Evolutionary conservation across 2,329 filamentous ascomycete species (phyloP).

Genomic region (Stemphylium vesicarium): DNA sequence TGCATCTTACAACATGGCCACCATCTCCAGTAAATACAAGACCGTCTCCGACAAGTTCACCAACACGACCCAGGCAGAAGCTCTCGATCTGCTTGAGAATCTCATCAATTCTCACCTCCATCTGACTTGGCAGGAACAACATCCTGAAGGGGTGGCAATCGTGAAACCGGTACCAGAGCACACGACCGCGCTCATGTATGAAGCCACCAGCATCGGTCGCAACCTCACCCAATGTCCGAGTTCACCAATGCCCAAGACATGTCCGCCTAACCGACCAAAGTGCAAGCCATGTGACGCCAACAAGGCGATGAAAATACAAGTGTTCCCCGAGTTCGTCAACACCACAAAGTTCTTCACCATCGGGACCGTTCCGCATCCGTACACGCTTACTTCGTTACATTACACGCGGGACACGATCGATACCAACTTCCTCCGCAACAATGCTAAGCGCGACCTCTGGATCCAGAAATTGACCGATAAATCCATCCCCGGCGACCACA

Average conservation of each 20-base stretch:
- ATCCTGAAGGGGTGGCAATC: slow-evolving; percentile 77
- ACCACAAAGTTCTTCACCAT: slow-evolving; percentile 77
- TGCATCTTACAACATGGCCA: slow-evolving; percentile 75
- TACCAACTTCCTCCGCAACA: slow-evolving; percentile 56
- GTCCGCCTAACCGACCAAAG: slow-evolving; percentile 78
- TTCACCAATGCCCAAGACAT: slow-evolving; percentile 75
- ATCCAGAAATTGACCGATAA: slow-evolving; percentile 73
- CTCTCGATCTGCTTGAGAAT: slow-evolving; percentile 69
- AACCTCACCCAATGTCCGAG: slow-evolving; percentile 77
- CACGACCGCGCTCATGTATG: slow-evolving; percentile 73
- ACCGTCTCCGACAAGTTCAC: slow-evolving; percentile 68
- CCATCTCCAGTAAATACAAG: slow-evolving; percentile 68
- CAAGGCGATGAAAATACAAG: slow-evolving; percentile 70
- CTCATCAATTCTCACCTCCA: slow-evolving; percentile 89
- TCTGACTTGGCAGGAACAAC: slow-evolving; percentile 80
- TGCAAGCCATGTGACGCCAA: slow-evolving; percentile 75
- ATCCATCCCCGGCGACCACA: slow-evolving; percentile 68
- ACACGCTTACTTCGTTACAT: slow-evolving; percentile 75
- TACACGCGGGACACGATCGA: slow-evolving; percentile 58
- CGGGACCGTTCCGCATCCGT: slow-evolving; percentile 88
- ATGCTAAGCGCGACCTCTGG: slow-evolving; percentile 79
- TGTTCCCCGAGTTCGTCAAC: slow-evolving; percentile 73
- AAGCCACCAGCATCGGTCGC: slow-evolving; percentile 73
- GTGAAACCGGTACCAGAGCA: slow-evolving; percentile 79
- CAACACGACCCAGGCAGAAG: slow-evolving; percentile 61